phyloP scores from a whole-genome alignment of 345 rosid genomes.

The Brassica carinata region DNA sequence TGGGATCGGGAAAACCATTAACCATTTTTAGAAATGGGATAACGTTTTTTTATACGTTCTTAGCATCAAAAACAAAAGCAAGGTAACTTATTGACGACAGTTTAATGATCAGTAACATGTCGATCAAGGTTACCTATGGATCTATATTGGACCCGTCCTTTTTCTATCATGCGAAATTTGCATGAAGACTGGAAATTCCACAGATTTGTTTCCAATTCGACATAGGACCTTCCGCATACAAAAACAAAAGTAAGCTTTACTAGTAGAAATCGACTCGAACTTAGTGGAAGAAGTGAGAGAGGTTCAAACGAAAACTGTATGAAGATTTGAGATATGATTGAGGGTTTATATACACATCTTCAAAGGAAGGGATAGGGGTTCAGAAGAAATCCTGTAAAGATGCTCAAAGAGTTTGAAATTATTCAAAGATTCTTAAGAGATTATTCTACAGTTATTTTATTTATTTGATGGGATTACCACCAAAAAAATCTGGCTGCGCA shows the following conservation, averaged over 20 bases:
- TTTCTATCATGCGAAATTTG: constrained; percentile 18
- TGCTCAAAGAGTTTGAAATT: constrained; percentile 2
- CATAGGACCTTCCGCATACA: not conserved
- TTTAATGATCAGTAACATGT: constrained; percentile 1
- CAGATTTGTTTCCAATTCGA: not conserved
- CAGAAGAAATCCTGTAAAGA: not conserved
- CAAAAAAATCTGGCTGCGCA: not conserved
- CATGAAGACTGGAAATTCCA: constrained; percentile 31
- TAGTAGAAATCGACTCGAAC: not conserved
- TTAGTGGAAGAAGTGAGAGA: not conserved
- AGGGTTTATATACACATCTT: constrained; percentile 3
- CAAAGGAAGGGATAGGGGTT: not conserved
- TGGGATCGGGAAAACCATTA: not conserved
- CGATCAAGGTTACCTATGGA: constrained; percentile 7
- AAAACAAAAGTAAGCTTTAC: not conserved
- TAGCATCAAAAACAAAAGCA: constrained; percentile 1
- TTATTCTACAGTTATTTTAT: not conserved
- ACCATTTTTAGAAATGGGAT: not conserved
- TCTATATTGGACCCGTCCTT: constrained; percentile 10
- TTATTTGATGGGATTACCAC: not conserved
- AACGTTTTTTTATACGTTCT: not conserved
- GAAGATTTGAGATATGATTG: not conserved
- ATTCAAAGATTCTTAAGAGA: not conserved
- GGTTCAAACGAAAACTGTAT: not conserved
- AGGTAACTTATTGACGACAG: not conserved